Conservation (phyloP, 345 rosid genomes). For the Carallia pectinifolia region DNA sequence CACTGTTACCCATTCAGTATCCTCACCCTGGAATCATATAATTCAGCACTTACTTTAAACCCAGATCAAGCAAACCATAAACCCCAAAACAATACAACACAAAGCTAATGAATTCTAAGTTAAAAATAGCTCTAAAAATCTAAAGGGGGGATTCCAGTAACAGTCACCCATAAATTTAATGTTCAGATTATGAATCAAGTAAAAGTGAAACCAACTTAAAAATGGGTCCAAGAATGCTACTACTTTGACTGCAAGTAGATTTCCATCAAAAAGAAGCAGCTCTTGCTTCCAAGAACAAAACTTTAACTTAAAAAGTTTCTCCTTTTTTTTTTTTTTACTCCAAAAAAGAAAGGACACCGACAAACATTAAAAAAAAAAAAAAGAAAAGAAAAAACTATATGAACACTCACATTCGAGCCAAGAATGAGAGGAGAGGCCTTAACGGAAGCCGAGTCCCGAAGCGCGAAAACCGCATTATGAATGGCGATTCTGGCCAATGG, state of each 20-base stretch:
- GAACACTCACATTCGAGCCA: conserved; percentile 46
- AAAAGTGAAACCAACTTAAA: too few relatives aligned
- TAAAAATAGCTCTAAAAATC: background rate
- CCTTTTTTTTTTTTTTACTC: background rate
- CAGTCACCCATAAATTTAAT: too few relatives aligned
- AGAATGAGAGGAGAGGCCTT: conserved; percentile 52
- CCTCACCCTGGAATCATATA: conserved; percentile 59
- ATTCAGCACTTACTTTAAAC: background rate
- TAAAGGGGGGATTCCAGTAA: background rate
- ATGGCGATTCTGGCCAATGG: conserved; percentile 65
- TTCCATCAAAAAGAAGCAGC: too few relatives aligned
- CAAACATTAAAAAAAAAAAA: background rate
- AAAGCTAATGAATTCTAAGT: background rate
- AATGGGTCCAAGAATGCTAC: too few relatives aligned
- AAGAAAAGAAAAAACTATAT: background rate
- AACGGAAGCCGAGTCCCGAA: conserved; percentile 40
- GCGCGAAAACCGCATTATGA: conserved; percentile 40
- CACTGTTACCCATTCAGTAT: conserved; percentile 69
- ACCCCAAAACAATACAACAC: background rate
- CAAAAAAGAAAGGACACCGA: background rate
- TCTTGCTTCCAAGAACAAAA: too few relatives aligned
- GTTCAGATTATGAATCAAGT: too few relatives aligned
- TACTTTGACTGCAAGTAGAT: too few relatives aligned
- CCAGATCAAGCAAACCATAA: background rate
- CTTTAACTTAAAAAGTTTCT: too few relatives aligned